Evolutionary conservation across 2,329 filamentous ascomycete species (phyloP), one percentile per base, ranked within the genome.

Genomic region (Grosmannia clavigera): DNA sequence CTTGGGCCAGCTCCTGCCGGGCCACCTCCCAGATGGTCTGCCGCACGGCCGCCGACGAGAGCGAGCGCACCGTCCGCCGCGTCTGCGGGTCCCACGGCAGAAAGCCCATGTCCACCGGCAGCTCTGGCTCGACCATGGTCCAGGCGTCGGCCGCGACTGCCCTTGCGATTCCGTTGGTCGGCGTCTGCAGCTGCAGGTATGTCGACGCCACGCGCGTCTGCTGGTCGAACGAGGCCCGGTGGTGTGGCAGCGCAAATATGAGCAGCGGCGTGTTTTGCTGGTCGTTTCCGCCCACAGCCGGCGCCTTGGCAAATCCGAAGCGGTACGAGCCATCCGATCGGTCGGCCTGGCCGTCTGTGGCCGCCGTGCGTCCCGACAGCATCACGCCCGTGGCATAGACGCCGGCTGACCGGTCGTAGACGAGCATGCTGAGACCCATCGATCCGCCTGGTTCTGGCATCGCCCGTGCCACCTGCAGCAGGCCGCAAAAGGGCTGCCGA

Each of bases 221-320:
- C 0, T 71, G 66, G 64, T 90, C 82, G 62, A 97, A 92, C 0
- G 88, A 90, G 38, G 83, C 76, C 3, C 90, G 70, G 65, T 97
- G 94, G 70, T 97, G 94, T 27, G 92, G 90, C 55, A 99, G 75
- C 19, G 88, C 89, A 70, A 88, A 96, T 85, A 95, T 94, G 64
- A 94, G 77, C 27, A 96, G 76, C 62, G 76, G 80, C 19, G 33
- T 19, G 31, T 38, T 27, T 5, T 40, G 22, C 43, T 58, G 75
- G 6, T 74, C 71, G n/a, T n/a, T 48, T 31, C n/a, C 16, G 38
- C 40, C n/a, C 16, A 46, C 43, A 5, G 43, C 43, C 10, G 16
- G 16, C 3, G 50, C 79, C 67, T 89, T 92, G n/a, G 76, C 73
- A 75, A 88, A 97, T 0, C 74, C 73, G 61, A 97, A 81, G 0